Conservation (phyloP, 495 filamentous ascomycete genomes). For the Margaritispora aquatica region DNA sequence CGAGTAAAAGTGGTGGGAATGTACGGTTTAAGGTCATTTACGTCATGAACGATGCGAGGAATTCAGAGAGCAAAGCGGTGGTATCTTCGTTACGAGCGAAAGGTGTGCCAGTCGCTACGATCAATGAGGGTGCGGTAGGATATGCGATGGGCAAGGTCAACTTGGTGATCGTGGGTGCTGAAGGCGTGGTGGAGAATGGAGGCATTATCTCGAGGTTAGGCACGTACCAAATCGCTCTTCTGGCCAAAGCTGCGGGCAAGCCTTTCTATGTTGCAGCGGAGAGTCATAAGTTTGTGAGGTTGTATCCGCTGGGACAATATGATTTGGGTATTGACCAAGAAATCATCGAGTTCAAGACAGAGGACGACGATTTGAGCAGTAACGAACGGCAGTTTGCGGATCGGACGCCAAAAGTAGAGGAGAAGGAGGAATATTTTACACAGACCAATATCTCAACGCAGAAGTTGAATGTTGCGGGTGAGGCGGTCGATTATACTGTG, state of each 20-base stretch:
- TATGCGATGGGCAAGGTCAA: slow-evolving; percentile 78
- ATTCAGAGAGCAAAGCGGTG: slow-evolving; percentile 48
- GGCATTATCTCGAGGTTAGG: slow-evolving; percentile 87
- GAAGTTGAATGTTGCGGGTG: slow-evolving; percentile 21
- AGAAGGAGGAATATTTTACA: slow-evolving; percentile 13
- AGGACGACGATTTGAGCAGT: slow-evolving; percentile 32
- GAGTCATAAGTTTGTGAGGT: slow-evolving; percentile 87
- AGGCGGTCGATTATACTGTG: slow-evolving; percentile 80
- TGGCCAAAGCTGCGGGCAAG: slow-evolving; percentile 71
- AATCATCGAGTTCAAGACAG: slow-evolving; percentile 62
- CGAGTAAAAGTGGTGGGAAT: slow-evolving; percentile 41
- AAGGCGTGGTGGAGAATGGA: slow-evolving; percentile 90
- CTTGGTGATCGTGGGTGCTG: slow-evolving; percentile 85
- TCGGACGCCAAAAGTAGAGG: slow-evolving; percentile 22
- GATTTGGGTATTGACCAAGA: slow-evolving; percentile 71
- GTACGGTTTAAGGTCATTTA: slow-evolving; percentile 82
- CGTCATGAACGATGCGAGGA: slow-evolving; percentile 45
- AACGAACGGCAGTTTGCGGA: slow-evolving; percentile 29
- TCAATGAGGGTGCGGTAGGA: slow-evolving; percentile 73
- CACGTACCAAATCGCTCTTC: slow-evolving; percentile 80
- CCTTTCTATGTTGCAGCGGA: slow-evolving; percentile 90
- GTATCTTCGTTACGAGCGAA: slow-evolving; percentile 63
- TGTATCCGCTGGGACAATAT: slow-evolving; percentile 73
- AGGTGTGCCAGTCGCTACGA: slow-evolving; percentile 78
- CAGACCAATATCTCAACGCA: slow-evolving; percentile 2